A percentile compares a stretch with the other conserved stretches of the same genome.
These are phyloP conservation scores for Lipomyces oligophaga DNA, from an alignment of 805 yeast species.

Conservation along the genomic window DNA sequence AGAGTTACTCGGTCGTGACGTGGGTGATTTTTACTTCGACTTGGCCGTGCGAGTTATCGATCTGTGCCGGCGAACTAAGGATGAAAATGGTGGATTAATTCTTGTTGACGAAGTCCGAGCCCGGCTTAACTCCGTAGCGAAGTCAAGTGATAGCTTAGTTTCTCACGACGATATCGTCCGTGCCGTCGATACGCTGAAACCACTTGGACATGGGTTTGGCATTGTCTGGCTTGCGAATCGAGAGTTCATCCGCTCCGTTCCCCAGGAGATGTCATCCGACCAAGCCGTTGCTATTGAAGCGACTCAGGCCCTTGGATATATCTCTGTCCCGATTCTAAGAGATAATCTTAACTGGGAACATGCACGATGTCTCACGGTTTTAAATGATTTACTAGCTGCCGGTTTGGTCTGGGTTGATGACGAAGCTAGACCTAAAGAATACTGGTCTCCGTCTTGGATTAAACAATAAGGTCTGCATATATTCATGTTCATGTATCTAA, in stretches of 20 bases:
- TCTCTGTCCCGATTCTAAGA: conserved; percentile 55
- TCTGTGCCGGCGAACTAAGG: conserved; percentile 63
- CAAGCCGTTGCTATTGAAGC: conserved; percentile 69
- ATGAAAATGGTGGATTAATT: conserved; percentile 78
- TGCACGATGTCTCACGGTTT: conserved; percentile 48
- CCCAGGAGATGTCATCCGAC: conserved; percentile 62
- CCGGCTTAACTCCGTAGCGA: conserved; percentile 25
- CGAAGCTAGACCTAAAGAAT: conserved; percentile 37
- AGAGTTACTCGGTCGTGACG: conserved; percentile 37
- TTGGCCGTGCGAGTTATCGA: conserved; percentile 73
- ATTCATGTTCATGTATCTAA: neutral
- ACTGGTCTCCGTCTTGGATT: conserved; percentile 40
- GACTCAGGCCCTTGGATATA: conserved; percentile 73
- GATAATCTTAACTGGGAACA: conserved; percentile 77
- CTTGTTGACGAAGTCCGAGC: conserved; percentile 52
- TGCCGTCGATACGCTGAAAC: conserved; percentile 51
- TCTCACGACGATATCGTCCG: conserved; percentile 52
- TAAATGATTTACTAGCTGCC: conserved; percentile 73
- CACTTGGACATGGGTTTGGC: conserved; percentile 69
- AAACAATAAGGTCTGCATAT: neutral
- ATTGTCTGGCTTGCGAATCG: conserved; percentile 53
- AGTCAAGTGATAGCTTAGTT: conserved; percentile 23
- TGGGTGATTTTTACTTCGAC: conserved; percentile 58
- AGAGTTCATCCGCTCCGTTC: conserved; percentile 58
- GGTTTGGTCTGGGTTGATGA: conserved; percentile 85